Evolutionary conservation across 768 basidiomycete genomes (phyloP), one percentile per base, ranked within the genome.

Genomic region (Brasilioporus rufonigricans): DNA sequence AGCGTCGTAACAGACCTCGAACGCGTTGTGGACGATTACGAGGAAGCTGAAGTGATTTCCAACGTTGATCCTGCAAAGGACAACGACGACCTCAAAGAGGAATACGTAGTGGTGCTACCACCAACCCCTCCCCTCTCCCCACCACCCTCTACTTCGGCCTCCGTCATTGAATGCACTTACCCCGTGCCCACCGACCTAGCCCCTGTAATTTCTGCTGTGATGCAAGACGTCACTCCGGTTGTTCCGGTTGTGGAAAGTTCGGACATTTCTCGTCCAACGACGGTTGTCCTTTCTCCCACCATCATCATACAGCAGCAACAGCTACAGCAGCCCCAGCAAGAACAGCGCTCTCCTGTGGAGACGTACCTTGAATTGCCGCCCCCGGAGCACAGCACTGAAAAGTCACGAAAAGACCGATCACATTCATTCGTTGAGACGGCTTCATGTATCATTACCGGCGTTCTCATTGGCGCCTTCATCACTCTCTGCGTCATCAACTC

Each of bases 401-500:
- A 65, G 55, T 52, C 45, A 24, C 63, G 50, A 48, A 60, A 58
- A 48, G 46, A 38, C 33, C 64, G 57, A 44, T 53, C 65, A 35
- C 65, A 61, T 59, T 68, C 68, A 32, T 38, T 68, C 26, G 11
- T 60, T 26, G 71, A 68, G 55, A 72, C 75, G 44, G 76, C 78
- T 48, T 80, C 79, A 45, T 77, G 75, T 61, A 67, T 80, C 48
- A 65, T 81, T 52, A 78, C 84, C 21, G 86, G 85, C 35, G 81
- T 87, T 61, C 71, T 87, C 46, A 69, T 83, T 44, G 83, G 83
- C 40, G 76, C 82, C 24, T 79, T 82, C 59, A 72, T 83, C 61
- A 77, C 83, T 19, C 70, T 84, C 29, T 82, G 75, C 59, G 66
- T 81, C 56, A 59, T 81, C 53, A 76, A 76, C 26, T 73, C 73